These are phyloP conservation scores for Hanseniaspora lindneri DNA, from an alignment of 805 yeast genomes.

Conservation along the genomic window DNA sequence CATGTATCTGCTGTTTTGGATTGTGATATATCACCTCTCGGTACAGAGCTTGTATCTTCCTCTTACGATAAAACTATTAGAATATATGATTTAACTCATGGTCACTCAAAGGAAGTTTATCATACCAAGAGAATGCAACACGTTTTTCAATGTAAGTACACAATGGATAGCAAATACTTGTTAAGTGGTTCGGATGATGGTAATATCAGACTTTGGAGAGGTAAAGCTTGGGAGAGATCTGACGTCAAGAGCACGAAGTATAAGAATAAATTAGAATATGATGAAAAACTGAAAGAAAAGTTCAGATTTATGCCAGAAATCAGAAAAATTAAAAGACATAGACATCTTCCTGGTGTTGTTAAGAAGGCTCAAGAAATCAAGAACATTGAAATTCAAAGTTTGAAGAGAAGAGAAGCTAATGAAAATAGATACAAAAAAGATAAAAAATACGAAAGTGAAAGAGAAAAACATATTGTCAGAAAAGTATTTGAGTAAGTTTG, in stretches of 20 bases:
- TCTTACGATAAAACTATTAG: conserved; percentile 90
- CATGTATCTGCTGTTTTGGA: conserved; percentile 94
- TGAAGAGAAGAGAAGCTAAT: conserved; percentile 73
- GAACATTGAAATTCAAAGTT: conserved; percentile 53
- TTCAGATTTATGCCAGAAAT: conserved; percentile 95
- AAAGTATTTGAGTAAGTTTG: conserved; percentile 51
- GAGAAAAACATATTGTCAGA: conserved; percentile 79
- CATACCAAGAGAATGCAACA: conserved; percentile 98
- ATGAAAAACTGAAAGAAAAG: conserved; percentile 80
- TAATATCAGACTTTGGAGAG: conserved; percentile 86
- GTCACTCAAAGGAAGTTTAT: conserved; percentile 89
- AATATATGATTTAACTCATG: conserved; percentile 60
- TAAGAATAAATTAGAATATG: conserved; percentile 77
- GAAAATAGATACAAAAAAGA: conserved; percentile 65
- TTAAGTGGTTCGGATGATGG: conserved; percentile 93
- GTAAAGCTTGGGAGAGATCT: conserved; percentile 73
- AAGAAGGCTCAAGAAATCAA: conserved; percentile 86
- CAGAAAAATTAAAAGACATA: conserved; percentile 74
- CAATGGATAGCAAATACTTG: conserved; percentile 82
- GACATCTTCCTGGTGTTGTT: conserved; percentile 78
- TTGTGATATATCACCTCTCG: conserved; percentile 92
- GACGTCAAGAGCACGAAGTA: conserved; percentile 69
- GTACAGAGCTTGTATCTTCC: conserved; percentile 89
- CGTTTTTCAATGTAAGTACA: conserved; percentile 67
- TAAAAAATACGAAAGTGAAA: conserved; percentile 52